Evolutionary conservation across 192 early-diverging fungal species (phyloP), one percentile per base, ranked within the genome.

Genomic region (Geranomyces michiganensis): DNA sequence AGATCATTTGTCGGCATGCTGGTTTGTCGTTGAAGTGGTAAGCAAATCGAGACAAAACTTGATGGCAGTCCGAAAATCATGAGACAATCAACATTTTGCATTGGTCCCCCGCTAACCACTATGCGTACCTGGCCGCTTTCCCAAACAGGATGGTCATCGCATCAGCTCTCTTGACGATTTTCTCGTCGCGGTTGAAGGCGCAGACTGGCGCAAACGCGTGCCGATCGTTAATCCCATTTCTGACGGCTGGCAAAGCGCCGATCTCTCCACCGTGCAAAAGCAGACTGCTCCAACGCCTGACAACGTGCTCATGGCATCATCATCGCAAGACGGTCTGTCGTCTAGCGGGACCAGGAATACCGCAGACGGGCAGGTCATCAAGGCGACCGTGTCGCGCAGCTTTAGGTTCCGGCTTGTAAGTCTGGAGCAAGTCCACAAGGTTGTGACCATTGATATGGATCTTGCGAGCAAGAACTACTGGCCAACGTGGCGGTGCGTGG

Each of bases 21-120:
- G 74, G 74, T 75, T 75, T 71, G 68, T 75, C 10, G 68, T 70
- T 7, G 74, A 75, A 75, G 74, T 75, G 56, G 72, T 74, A 59
- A 56, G 67, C n/a, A n/a, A n/a, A n/a, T 55, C 15, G 12, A 21
- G 13, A 47, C 46, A 12, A 12, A 12, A n/a, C 12, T 12, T 47
- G 12, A n/a, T 12, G n/a, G 46, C 46, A 47, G 13, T n/a, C n/a
- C 46, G 13, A n/a, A n/a, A n/a, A n/a, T n/a, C n/a, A n/a, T n/a
- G n/a, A n/a, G n/a, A n/a, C n/a, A n/a, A n/a, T n/a, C n/a, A n/a
- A n/a, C n/a, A n/a, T n/a, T n/a, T n/a, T n/a, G n/a, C n/a, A n/a
- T n/a, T 21, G 19, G 36, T 66, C 17, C 8, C 19, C 15, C 30
- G 17, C 51, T 53, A 17, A 24, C 24, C 17, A 53, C 3, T 53